Base-by-base conservation (phyloP, 2,329 filamentous ascomycete genomes). In the Pseudogymnoascus sp. region DNA sequence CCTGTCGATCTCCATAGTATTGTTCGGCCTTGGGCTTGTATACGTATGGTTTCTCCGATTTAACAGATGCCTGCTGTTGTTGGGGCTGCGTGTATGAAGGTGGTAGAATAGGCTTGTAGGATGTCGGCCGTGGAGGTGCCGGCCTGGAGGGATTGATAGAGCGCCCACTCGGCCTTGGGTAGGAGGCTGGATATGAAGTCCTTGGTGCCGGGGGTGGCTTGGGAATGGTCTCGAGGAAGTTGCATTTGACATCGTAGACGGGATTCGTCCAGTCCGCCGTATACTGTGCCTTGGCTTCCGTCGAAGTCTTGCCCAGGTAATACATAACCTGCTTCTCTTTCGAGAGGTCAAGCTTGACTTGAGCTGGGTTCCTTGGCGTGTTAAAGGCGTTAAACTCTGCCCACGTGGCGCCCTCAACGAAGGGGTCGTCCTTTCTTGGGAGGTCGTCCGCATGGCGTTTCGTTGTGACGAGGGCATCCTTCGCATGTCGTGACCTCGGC, bases 271-370 rank as follows among this genome's bases (percentile, higher is more conserved):
- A 84, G 74, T 96, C 86, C 69, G 94, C 89, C 4, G 92, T 96
- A 75, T 94, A 99, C 72, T 95, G 91, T 25, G 92, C 87, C 73
- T 87, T 92, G 60, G 91, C 89, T 70, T 97, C 93, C 6, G 93
- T 97, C 20, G 93, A 97, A 18, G 82, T 84, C 72, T 85, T 85
- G 33, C 90, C 90, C 63, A 99, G 81, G 72, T 97, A 97, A 75
- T 91, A 84, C 90, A 92, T 97, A 16, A 96, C 74, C 71, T 90
- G 87, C 64, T 93, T 83, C 14, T 86, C 80, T 71, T 88, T 89
- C 63, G 75, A 75, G 7, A 96, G 74, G 69, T 96, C 85, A 62
- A 95, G 78, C 74, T 86, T 89, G 70, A 79, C 81, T 72, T 89
- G 85, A 60, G 77, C 78, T 64, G 78, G 78, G 67, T 87, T 88